These are phyloP conservation scores for Dictyostelium intermedium DNA, from an alignment of 78 protist genomes.

Conservation along the genomic window DNA sequence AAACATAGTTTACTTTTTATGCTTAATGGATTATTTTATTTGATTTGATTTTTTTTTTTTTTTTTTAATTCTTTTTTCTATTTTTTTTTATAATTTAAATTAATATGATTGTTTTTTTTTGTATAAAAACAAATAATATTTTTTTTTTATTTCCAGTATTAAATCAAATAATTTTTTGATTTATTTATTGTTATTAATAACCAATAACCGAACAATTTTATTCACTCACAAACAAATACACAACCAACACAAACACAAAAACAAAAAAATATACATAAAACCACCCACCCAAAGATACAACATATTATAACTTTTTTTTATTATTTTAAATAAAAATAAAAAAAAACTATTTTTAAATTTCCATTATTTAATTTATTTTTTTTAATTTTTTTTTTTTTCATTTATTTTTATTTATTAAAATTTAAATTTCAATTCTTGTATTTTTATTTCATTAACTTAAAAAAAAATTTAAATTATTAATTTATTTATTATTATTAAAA, in stretches of 20 bases:
- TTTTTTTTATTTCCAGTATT: background rate
- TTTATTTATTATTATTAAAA: background rate
- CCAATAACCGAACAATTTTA: background rate
- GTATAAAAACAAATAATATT: conserved; percentile 1
- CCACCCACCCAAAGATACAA: background rate
- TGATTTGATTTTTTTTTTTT: background rate
- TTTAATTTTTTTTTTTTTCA: background rate
- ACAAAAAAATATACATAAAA: background rate
- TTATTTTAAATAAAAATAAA: background rate
- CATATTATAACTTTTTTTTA: background rate
- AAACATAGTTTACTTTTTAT: background rate
- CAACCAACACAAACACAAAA: background rate
- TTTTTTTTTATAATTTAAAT: background rate
- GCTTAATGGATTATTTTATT: background rate
- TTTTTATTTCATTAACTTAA: background rate
- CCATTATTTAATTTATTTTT: background rate
- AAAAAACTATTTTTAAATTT: background rate
- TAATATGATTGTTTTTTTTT: background rate
- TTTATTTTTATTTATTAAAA: background rate
- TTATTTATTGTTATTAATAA: background rate
- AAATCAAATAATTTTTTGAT: background rate
- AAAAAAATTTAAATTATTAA: background rate
- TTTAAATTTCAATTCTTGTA: background rate
- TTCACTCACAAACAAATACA: background rate
- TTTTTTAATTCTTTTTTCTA: background rate